Base-by-base conservation (phyloP, 2,329 filamentous ascomycete species). In the Exserohilum rostratum region DNA sequence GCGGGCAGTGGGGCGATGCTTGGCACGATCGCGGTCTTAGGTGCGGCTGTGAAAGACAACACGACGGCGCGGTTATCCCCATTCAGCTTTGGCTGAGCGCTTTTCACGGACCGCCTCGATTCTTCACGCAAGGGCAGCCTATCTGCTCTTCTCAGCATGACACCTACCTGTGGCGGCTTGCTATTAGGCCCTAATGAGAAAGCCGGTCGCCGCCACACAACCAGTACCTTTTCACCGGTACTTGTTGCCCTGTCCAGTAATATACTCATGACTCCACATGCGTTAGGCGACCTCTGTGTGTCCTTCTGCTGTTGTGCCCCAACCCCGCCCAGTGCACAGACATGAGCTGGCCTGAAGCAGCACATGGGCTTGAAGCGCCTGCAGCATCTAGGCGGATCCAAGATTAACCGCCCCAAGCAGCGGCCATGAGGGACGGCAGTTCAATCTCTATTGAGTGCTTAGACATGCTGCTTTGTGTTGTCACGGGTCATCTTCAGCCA, bases 321-420 rank as follows among this genome's bases (percentile, higher is more conserved):
- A 57, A 60, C 63, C 66, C 68, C 68, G 65, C 64, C 51, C 46
- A 53, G 62, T 65, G 62, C 65, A 67, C 60, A 51, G 61, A 40
- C 27, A 20, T 12, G 29, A 35, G 37, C 10, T 35, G 31, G 56
- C 54, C 62, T 65, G 63, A 62, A 58, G 57, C 55, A 61, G 57
- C 56, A 59, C 13, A 42, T 37, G 46, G 58, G 52, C 29, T 46
- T 53, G 50, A 45, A 25, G 44, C 37, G 48, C 12, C 38, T 39
- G 38, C n/a, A 35, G 15, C 39, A 33, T 43, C 46, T 49, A 34
- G 37, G 33, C 52, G 37, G 47, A 25, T 38, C 57, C 22, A 55
- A 56, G 43, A 58, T 60, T 52, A 55, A 25, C 46, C 53, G 53
- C 48, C 40, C 53, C 49, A 46, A 56, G 54, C 47, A 37, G 42